Percentiles rank a stretch among this genome's conserved stretches.
Evolutionary conservation across 305 asterid genomes (phyloP).

Genomic region (Fraxinus ornus): DNA sequence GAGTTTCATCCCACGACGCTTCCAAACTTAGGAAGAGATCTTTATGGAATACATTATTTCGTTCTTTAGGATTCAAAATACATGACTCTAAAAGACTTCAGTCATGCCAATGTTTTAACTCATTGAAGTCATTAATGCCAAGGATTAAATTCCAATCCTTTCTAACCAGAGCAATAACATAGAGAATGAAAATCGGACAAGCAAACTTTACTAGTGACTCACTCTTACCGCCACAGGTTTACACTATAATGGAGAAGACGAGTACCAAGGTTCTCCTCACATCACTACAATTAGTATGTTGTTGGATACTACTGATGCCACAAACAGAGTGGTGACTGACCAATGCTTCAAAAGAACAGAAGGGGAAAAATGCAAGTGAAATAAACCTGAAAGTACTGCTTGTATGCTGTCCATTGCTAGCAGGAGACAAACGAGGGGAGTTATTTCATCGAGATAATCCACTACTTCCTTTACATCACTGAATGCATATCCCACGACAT

Average conservation of each 20-base stretch:
- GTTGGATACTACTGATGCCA: background rate
- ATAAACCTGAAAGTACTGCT: slow-evolving; percentile 52
- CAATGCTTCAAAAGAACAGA: background rate
- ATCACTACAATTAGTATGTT: background rate
- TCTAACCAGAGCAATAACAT: too few relatives aligned
- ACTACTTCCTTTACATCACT: slow-evolving; percentile 54
- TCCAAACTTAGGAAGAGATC: background rate
- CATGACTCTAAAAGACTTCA: background rate
- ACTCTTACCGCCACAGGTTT: background rate
- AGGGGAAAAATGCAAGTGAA: background rate
- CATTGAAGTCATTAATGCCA: background rate
- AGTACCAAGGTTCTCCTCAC: background rate
- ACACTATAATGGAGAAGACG: background rate
- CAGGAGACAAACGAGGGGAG: slow-evolving; percentile 49
- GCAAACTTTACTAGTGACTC: background rate
- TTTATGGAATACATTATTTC: background rate
- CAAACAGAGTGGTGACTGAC: background rate
- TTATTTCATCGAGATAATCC: slow-evolving; percentile 37
- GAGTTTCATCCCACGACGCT: background rate
- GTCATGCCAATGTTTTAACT: background rate
- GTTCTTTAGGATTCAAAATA: background rate
- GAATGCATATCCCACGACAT: slow-evolving; percentile 48
- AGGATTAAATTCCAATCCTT: too few relatives aligned
- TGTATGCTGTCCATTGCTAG: slow-evolving; percentile 47
- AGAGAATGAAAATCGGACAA: background rate